These are phyloP conservation scores for Carallia brachiata DNA, from an alignment of 345 rosid genomes.

Conservation along the genomic window DNA sequence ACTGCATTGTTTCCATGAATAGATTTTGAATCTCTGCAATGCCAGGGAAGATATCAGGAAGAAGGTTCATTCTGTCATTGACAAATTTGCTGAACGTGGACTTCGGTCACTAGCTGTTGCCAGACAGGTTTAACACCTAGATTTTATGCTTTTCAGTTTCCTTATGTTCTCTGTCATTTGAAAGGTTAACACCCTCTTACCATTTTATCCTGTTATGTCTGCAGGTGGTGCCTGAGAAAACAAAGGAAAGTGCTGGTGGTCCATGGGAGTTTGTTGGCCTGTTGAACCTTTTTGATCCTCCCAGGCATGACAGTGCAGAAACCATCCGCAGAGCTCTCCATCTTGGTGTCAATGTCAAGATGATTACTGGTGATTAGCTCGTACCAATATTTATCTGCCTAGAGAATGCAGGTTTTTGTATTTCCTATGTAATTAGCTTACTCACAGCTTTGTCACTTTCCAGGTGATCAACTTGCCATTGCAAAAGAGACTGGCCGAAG, in stretches of 20 bases:
- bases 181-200: background rate
- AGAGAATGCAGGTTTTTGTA: background rate
- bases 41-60: conserved; percentile 55
- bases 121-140: conserved; percentile 53
- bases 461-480: conserved; percentile 78
- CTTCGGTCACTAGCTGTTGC: conserved; percentile 74
- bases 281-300: conserved; percentile 77
- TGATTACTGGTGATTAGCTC: conserved; percentile 60
- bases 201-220: background rate
- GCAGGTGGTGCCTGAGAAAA: conserved; percentile 68
- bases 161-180: background rate
- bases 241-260: conserved; percentile 64
- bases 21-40: conserved; percentile 62
- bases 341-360: conserved; percentile 94
- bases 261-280: conserved; percentile 86
- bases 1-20: conserved; percentile 10
- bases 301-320: conserved; percentile 97
- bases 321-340: conserved; percentile 84
- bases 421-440: background rate
- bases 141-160: background rate
- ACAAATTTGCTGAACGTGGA: conserved; percentile 79
- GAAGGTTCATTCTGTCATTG: conserved; percentile 59
- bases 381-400: background rate
- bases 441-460: background rate
- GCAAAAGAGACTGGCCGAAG: conserved; percentile 94